These are phyloP conservation scores for Hansenula sp. DNA, from an alignment of 1,139 yeast species.

Conservation along the genomic window DNA sequence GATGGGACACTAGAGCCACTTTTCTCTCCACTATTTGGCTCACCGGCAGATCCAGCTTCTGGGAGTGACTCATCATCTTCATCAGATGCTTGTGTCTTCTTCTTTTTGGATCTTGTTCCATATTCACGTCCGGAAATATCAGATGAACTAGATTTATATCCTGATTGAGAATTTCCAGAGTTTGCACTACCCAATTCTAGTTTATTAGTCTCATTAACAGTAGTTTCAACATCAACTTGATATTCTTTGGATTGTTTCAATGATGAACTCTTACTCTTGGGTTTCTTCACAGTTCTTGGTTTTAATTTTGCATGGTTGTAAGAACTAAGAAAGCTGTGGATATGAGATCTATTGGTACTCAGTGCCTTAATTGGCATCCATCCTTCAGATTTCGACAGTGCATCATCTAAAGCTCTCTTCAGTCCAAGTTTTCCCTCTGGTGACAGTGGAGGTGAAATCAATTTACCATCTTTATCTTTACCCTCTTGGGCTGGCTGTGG, in stretches of 20 bases:
- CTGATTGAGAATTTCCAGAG: not conserved
- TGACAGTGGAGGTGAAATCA: constrained; percentile 13
- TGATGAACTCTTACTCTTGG: not conserved
- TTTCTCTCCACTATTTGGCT: no score
- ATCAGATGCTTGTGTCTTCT: no score
- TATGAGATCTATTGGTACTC: no score
- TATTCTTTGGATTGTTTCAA: no score
- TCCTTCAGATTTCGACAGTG: no score
- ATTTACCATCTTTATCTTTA: not conserved
- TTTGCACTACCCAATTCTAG: not conserved
- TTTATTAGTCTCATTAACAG: not conserved
- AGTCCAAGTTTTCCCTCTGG: constrained; percentile 5
- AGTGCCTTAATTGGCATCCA: not conserved
- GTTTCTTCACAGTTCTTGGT: not conserved
- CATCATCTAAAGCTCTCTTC: no score
- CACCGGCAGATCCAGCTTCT: no score
- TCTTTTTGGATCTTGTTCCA: constrained; percentile 9
- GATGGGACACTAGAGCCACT: no score
- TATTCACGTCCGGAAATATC: constrained; percentile 1
- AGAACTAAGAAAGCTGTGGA: no score
- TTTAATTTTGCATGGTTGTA: not conserved
- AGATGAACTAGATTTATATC: not conserved
- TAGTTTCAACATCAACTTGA: no score
- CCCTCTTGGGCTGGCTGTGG: not conserved
- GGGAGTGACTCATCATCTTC: not conserved